Percentiles rank a stretch among this genome's conserved stretches.
phyloP scores from a whole-genome alignment of 305 asterid genomes.

The Fraxinus floribunda region DNA sequence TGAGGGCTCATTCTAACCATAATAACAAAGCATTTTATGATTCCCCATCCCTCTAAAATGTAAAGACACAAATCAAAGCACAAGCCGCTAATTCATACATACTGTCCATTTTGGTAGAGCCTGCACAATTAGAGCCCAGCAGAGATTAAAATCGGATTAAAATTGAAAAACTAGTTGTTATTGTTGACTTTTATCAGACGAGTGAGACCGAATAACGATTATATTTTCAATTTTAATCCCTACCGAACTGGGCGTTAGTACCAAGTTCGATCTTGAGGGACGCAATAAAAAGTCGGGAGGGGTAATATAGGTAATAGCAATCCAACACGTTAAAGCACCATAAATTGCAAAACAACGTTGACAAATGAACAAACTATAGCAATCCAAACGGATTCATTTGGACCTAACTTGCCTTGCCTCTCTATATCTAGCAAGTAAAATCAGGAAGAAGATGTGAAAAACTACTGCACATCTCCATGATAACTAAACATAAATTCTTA shows the following conservation, averaged over 20 bases:
- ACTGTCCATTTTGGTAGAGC: neutral
- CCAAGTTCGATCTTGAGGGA: neutral
- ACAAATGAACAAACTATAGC: slow-evolving; percentile 18
- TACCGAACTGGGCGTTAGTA: neutral
- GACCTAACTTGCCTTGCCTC: neutral
- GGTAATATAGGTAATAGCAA: neutral
- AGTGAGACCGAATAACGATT: too few relatives aligned
- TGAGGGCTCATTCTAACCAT: neutral
- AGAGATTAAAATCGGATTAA: too few relatives aligned
- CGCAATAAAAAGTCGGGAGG: neutral
- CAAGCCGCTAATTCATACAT: neutral
- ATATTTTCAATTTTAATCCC: too few relatives aligned
- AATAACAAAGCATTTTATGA: slow-evolving; percentile 8
- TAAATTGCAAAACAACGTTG: slow-evolving; percentile 12
- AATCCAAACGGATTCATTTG: neutral
- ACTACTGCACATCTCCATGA: slow-evolving; percentile 1
- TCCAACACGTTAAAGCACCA: neutral
- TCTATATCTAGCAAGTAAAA: slow-evolving; percentile 13
- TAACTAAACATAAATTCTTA: neutral
- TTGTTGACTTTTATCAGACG: too few relatives aligned
- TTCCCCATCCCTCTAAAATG: neutral
- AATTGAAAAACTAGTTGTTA: too few relatives aligned
- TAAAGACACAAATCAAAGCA: neutral
- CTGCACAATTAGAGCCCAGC: neutral
- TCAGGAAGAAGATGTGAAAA: slow-evolving; percentile 21